Evolutionary conservation across 768 basidiomycete genomes (phyloP), one percentile per base, ranked within the genome.

Genomic region (Lactifluus echinatus): DNA sequence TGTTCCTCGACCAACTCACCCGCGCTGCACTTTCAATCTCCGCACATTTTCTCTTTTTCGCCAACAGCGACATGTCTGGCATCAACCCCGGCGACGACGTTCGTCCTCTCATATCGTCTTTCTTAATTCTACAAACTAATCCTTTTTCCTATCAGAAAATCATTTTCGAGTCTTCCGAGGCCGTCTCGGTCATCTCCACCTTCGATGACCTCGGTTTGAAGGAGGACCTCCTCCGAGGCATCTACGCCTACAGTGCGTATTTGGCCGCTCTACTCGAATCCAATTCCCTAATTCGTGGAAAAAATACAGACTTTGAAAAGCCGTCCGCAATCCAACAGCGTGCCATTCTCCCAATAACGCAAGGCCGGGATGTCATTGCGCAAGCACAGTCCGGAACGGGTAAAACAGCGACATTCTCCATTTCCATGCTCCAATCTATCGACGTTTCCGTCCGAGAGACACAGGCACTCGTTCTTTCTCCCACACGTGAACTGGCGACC

Each of bases 401-500:
- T 80, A 99, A 98, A 90, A 99, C 95, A 10, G 95, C 95, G 6
- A 96, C 95, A 19, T 97, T 97, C 75, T 94, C 93, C 64, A 96
- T 99, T 70, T 89, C 94, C 64, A 92, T 96, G 71, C 84, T 99
- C 52, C 95, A 99, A 71, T 92, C 91, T 62, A 96, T 99, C 82
- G 95, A 99, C 71, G 84, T 90, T 42, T 86, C 89, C 37, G 81
- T 97, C 49, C 85, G 93, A 60, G 93, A 96, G 74, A 93, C 93
- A 2, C 95, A 98, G 72, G 95, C 93, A 0, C 85, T 99, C 50
- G 87, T 99, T 56, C 81, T 99, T 34, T 96, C 95, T 6, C 95
- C 95, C 3, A 99, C 95, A n/a, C 89, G 95, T 63, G 95, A 99
- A 75, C 79, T 98, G 56, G 95, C 95, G 21, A 93, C 93, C n/a